Base-by-base conservation (phyloP, 495 filamentous ascomycete genomes). In the Lasiosphaeria miniovina region DNA sequence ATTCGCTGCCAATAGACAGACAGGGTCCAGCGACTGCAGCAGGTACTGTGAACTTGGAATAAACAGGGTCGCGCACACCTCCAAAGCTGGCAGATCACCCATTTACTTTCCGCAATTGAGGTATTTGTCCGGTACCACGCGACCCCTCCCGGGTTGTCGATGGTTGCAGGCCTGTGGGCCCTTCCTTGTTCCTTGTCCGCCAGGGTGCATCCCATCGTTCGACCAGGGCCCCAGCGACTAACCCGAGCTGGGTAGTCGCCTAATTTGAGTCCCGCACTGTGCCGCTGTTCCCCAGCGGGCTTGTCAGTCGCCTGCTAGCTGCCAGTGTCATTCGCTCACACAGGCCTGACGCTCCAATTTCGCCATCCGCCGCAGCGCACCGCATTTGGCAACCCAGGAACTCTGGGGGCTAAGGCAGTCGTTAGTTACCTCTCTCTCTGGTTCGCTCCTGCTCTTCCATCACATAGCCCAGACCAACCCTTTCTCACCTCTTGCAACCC, bases 101-200 rank as follows among this genome's bases (percentile, higher is more conserved):
- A 52, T 35, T 43, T 38, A 14, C 40, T 49, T 61, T 68, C 55
- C 65, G 61, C 49, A 40, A 61, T 67, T 43, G 52, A 71, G 63
- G 66, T 65, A 66, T 63, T 61, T 35, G 51, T 36, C 61, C 57
- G 61, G 68, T 71, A 61, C 63, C 61, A 57, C 36, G 52, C 43
- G 59, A 65, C 61, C 12, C 24, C 45, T 57, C 43, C 15, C 33
- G 10, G 15, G 51, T 17, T 1, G 15, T 31, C 57, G 36, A 60
- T 58, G 58, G 58, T 64, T 52, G 67, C 62, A 65, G 54, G 12
- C 62, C 41, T 36, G 36, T 57, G 54, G 6, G n/a, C 43, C 50
- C 56, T 55, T 57, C 58, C 53, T 54, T 64, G 61, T 60, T 58
- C 58, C 55, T 54, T 58, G 59, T 15, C 49, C 52, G 5, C 41